Evolutionary conservation across 2,329 filamentous ascomycete species (phyloP).

Genomic region (Chrysoporthe deuterocubensis): DNA sequence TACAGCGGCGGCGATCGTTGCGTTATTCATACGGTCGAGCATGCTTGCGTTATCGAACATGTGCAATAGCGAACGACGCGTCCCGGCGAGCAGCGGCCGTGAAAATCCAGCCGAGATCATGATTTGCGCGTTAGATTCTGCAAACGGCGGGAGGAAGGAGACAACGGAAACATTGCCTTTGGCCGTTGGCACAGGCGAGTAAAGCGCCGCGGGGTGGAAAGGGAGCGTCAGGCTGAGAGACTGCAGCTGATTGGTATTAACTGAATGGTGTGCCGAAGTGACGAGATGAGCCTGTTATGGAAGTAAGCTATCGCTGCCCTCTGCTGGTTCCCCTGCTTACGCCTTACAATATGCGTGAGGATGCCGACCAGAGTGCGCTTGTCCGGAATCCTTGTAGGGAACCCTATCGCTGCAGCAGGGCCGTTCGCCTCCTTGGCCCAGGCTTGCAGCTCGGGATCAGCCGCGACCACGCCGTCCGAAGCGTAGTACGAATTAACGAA

Average conservation of each 20-base stretch:
- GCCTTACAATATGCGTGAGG: slow-evolving; percentile 42
- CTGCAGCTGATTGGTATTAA: slow-evolving; percentile 48
- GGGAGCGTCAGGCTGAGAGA: slow-evolving; percentile 43
- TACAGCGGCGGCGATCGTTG: slow-evolving; percentile 39
- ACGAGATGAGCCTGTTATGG: slow-evolving; percentile 39
- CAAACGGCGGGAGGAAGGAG: slow-evolving; percentile 40
- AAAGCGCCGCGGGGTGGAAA: slow-evolving; percentile 47
- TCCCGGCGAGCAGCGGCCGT: slow-evolving; percentile 42
- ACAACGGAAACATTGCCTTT: slow-evolving; percentile 44
- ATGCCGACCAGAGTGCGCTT: slow-evolving; percentile 43
- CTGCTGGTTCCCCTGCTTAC: too few species aligned
- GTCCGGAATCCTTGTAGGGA: slow-evolving; percentile 39
- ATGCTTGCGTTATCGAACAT: slow-evolving; percentile 45
- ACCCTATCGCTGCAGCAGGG: slow-evolving; percentile 44
- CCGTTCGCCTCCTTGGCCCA: slow-evolving; percentile 48
- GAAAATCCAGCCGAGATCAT: slow-evolving; percentile 44
- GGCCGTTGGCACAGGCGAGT: slow-evolving; percentile 41
- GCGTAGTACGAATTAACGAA: slow-evolving; percentile 51
- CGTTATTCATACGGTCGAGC: slow-evolving; percentile 39
- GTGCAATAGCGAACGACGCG: slow-evolving; percentile 43
- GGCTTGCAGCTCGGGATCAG: slow-evolving; percentile 47
- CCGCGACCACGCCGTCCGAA: slow-evolving; percentile 36
- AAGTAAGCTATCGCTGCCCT: too few species aligned
- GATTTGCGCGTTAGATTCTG: slow-evolving; percentile 42
- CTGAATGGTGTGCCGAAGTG: slow-evolving; percentile 44